A percentile compares a stretch with the other conserved stretches of the same genome.
phyloP scores from a whole-genome alignment of 495 filamentous ascomycete species.

The Aspergillus homomorphus region DNA sequence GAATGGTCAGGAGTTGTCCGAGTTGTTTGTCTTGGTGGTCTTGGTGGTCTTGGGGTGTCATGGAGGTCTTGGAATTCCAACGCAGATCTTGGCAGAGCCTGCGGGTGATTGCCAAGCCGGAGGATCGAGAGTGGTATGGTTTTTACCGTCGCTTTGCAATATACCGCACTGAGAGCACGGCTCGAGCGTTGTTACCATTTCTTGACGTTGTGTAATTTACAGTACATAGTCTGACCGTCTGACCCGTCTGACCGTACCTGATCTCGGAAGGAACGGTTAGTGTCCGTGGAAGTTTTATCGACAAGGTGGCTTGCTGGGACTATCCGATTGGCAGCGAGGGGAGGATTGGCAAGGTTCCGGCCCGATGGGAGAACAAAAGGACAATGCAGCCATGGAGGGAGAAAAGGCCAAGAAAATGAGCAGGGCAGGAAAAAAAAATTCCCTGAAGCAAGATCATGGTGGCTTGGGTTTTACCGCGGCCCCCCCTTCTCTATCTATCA shows the following conservation, averaged over 20 bases:
- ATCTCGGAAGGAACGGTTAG: conserved; percentile 5
- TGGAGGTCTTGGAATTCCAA: background rate
- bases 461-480: background rate
- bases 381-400: background rate
- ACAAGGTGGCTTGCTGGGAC: background rate
- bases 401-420: background rate
- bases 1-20: background rate
- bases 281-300: background rate
- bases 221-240: background rate
- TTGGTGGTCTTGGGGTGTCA: background rate
- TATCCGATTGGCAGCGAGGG: background rate
- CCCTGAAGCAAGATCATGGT: background rate
- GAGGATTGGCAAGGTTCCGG: conserved; percentile 15
- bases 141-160: background rate
- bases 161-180: background rate
- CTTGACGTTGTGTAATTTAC: background rate
- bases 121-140: background rate
- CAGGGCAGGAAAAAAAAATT: too few relatives aligned
- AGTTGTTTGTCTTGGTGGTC: background rate
- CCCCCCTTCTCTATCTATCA: background rate
- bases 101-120: background rate
- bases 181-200: background rate
- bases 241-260: background rate
- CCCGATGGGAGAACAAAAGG: conserved; percentile 8
- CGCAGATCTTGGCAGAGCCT: background rate